These are phyloP conservation scores for Lentinus brumalis DNA, from an alignment of 768 basidiomycete genomes.

Conservation along the genomic window DNA sequence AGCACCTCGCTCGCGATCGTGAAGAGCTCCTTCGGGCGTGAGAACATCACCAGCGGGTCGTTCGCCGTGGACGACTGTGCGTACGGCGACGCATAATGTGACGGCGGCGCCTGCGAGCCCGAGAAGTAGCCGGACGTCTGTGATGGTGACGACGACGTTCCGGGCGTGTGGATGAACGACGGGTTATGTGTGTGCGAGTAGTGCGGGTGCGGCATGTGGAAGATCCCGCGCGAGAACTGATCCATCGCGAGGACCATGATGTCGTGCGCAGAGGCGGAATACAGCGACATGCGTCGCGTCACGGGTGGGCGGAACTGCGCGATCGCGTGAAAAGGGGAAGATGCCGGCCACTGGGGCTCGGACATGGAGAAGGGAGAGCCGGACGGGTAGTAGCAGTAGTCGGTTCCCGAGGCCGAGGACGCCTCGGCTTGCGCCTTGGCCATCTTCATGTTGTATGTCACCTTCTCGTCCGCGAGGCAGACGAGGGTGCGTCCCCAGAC, in stretches of 20 bases:
- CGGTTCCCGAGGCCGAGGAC: slow-evolving; percentile 3
- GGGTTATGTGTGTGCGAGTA: slow-evolving; percentile 28
- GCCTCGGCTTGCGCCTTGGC: slow-evolving; percentile 15
- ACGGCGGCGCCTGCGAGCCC: slow-evolving; percentile 4
- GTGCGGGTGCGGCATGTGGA: slow-evolving; percentile 65
- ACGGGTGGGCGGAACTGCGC: slow-evolving; percentile 50
- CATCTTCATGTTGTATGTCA: slow-evolving; percentile 18
- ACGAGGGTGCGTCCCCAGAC: slow-evolving; percentile 69
- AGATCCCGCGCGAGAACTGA: slow-evolving; percentile 68
- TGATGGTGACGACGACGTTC: slow-evolving; percentile 5
- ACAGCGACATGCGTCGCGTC: slow-evolving; percentile 49
- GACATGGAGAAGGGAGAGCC: slow-evolving; percentile 22
- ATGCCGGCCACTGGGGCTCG: slow-evolving; percentile 52
- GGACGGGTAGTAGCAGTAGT: slow-evolving; percentile 12
- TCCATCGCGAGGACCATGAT: slow-evolving; percentile 65
- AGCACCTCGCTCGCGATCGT: slow-evolving; percentile 66
- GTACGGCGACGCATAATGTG: slow-evolving; percentile 8
- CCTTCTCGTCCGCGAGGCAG: slow-evolving; percentile 54
- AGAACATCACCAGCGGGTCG: slow-evolving; percentile 37
- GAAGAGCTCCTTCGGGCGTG: slow-evolving; percentile 59
- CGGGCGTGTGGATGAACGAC: slow-evolving; percentile 16
- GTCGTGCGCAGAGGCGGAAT: slow-evolving; percentile 46
- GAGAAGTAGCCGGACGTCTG: slow-evolving; percentile 12
- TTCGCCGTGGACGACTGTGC: slow-evolving; percentile 7
- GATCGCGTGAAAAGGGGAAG: slow-evolving; percentile 55